These are phyloP conservation scores for Globisporangium splendens DNA, from an alignment of 352 stramenopile species.

Conservation along the genomic window DNA sequence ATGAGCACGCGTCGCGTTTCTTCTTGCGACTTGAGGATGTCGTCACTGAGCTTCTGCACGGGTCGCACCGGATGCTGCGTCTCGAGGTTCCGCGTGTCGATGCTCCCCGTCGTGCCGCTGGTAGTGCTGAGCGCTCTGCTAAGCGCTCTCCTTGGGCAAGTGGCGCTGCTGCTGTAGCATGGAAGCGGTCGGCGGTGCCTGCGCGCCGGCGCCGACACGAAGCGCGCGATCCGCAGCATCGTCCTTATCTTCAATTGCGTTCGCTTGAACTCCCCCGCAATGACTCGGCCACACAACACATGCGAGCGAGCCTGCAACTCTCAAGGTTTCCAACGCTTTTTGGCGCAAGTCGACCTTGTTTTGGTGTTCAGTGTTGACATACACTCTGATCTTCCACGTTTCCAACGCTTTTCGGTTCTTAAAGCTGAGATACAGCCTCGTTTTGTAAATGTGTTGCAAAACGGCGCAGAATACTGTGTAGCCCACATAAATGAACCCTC, in stretches of 20 bases:
- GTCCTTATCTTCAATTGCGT: background rate
- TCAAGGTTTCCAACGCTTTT: too few species aligned
- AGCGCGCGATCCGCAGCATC: slow-evolving; percentile 19
- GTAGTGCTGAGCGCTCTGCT: background rate
- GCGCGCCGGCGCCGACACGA: background rate
- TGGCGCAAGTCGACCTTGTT: background rate
- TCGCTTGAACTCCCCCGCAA: background rate
- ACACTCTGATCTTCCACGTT: too few species aligned
- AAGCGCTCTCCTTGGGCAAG: background rate
- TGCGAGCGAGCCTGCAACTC: too few species aligned
- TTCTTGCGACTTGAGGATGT: slow-evolving; percentile 82
- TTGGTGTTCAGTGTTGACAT: background rate
- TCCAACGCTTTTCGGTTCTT: background rate
- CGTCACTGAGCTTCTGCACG: slow-evolving; percentile 69
- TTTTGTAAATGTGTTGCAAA: background rate
- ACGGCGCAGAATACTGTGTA: background rate
- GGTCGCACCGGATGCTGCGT: slow-evolving; percentile 12
- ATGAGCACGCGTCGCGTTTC: slow-evolving; percentile 78
- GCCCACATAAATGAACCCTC: background rate
- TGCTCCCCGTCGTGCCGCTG: background rate
- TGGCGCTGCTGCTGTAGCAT: slow-evolving; percentile 5
- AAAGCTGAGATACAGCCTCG: background rate
- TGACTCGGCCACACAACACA: background rate
- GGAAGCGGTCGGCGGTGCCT: background rate
- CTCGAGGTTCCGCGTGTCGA: slow-evolving; percentile 15